phyloP scores from a whole-genome alignment of 495 filamentous ascomycete species.

The Hypoxylon fragiforme region DNA sequence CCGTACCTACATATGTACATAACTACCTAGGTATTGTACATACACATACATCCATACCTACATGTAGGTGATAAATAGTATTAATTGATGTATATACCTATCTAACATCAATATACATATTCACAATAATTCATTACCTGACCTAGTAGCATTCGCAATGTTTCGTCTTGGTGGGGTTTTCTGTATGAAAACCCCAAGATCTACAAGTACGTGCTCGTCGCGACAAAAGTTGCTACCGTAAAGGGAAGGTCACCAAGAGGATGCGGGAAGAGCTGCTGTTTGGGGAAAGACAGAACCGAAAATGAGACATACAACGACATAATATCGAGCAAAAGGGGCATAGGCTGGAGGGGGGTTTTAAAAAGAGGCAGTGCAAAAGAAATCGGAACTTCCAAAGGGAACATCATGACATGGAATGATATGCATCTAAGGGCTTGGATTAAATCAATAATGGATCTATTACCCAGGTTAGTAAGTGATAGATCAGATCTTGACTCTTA shows the following conservation, averaged over 20 bases:
- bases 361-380: neutral
- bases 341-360: slow-evolving; percentile 1
- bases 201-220: neutral
- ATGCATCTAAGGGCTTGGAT: slow-evolving; percentile 15
- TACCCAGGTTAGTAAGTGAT: no score
- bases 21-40: neutral
- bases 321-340: slow-evolving; percentile 10
- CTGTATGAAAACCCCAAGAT: neutral
- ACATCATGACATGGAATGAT: slow-evolving; percentile 5
- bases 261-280: slow-evolving; percentile 32
- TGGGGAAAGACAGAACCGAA: slow-evolving; percentile 28
- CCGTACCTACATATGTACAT: no score
- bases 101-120: no score
- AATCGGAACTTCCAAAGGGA: slow-evolving; percentile 21
- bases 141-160: slow-evolving; percentile 28
- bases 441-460: neutral
- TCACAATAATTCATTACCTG: no score
- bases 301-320: slow-evolving; percentile 20
- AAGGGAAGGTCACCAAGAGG: slow-evolving; percentile 30
- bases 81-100: no score
- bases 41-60: neutral
- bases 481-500: no score
- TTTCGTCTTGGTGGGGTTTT: slow-evolving; percentile 26
- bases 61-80: no score
- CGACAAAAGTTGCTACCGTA: slow-evolving; percentile 11